These are phyloP conservation scores for Herpetomonas samuelpessoai DNA, from an alignment of 208 protist genomes.

Conservation along the genomic window DNA sequence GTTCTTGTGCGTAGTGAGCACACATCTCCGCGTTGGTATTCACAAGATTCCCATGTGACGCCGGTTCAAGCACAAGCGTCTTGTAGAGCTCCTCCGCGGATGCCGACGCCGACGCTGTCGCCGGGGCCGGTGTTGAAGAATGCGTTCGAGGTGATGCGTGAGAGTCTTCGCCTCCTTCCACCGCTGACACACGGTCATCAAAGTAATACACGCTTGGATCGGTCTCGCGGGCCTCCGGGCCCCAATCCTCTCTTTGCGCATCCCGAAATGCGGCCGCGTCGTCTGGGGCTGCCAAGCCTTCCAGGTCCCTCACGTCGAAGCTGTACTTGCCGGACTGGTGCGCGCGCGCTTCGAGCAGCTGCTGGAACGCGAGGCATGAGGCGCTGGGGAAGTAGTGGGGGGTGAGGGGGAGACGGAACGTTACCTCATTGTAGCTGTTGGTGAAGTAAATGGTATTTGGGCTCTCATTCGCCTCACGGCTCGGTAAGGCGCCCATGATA, in stretches of 20 bases:
- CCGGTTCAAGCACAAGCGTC: not conserved
- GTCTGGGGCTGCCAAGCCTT: not conserved
- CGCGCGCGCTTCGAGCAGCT: conserved; percentile 10
- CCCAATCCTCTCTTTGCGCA: conserved; percentile 1
- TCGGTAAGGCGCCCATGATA: conserved; percentile 29
- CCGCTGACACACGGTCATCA: no score
- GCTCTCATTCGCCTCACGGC: conserved; percentile 16
- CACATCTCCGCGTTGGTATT: conserved; percentile 20
- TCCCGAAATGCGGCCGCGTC: not conserved
- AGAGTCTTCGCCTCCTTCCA: no score
- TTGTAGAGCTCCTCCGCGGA: no score
- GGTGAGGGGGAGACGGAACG: conserved; percentile 19
- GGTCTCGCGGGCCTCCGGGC: not conserved
- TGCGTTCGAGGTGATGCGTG: no score
- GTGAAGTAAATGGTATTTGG: conserved; percentile 8
- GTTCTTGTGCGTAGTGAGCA: no score
- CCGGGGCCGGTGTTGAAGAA: no score
- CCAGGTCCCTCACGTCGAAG: conserved; percentile 10
- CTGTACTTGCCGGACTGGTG: conserved; percentile 10
- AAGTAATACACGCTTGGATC: conserved; percentile 8
- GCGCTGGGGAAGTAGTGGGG: conserved; percentile 23
- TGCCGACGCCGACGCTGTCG: no score
- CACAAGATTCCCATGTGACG: not conserved
- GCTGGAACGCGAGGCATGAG: conserved; percentile 17
- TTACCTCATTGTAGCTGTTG: conserved; percentile 1